A percentile compares a stretch with the other conserved stretches of the same genome.
These are phyloP conservation scores for Saccharomyces hybrid DNA, from an alignment of 1,139 yeast genomes.

Conservation along the genomic window DNA sequence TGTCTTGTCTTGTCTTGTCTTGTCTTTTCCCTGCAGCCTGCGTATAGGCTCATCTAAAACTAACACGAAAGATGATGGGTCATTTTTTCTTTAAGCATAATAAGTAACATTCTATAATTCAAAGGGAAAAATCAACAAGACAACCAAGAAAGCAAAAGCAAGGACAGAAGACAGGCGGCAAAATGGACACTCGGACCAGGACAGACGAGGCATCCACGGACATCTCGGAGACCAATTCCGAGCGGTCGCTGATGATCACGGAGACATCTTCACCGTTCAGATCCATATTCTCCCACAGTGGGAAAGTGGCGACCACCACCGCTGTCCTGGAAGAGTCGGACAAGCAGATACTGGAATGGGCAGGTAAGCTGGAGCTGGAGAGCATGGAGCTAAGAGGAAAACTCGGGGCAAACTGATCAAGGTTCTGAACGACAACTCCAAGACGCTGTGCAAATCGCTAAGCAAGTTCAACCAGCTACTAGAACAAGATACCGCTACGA, in stretches of 20 bases:
- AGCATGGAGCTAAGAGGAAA: conserved; percentile 36
- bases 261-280: conserved; percentile 7
- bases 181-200: background rate
- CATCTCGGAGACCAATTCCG: conserved; percentile 1
- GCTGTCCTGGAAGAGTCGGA: conserved; percentile 27
- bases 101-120: background rate
- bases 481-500: background rate
- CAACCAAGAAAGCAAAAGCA: background rate
- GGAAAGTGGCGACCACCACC: background rate
- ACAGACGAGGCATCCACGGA: conserved; percentile 4
- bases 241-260: conserved; percentile 3
- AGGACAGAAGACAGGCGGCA: background rate
- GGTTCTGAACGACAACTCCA: conserved; percentile 5
- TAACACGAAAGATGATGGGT: background rate
- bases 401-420: conserved; percentile 28
- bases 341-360: conserved; percentile 38
- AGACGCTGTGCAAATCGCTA: background rate
- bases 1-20: conserved; percentile 9
- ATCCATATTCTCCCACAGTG: background rate
- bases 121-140: background rate
- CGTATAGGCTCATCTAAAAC: background rate
- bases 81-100: background rate
- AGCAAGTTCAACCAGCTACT: background rate
- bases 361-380: conserved; percentile 40
- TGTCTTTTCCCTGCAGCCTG: conserved; percentile 6